Conservation (phyloP, 2,329 filamentous ascomycete genomes). For the Xylariomycetidae sp. region DNA sequence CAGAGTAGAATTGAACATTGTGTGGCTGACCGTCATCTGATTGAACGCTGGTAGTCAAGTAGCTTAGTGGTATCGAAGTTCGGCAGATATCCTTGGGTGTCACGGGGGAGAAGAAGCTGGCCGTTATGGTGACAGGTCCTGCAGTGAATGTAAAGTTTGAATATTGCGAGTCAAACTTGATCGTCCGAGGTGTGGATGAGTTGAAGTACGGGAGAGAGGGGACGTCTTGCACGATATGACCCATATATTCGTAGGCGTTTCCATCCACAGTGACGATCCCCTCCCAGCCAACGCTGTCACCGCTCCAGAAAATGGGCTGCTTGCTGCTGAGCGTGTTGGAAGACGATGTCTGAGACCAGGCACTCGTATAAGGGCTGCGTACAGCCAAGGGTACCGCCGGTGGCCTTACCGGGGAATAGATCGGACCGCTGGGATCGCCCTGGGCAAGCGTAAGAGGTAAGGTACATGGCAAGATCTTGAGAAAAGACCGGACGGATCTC, state of each 20-base stretch:
- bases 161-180: conserved; percentile 40
- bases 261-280: conserved; percentile 40
- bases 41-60: conserved; percentile 64
- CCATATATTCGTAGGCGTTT: conserved; percentile 38
- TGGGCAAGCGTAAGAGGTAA: neutral
- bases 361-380: conserved; percentile 53
- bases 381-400: conserved; percentile 54
- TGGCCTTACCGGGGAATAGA: conserved; percentile 46
- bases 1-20: conserved; percentile 59
- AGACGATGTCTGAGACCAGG: conserved; percentile 60
- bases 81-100: conserved; percentile 73
- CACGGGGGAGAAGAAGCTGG: conserved; percentile 66
- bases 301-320: conserved; percentile 73
- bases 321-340: conserved; percentile 71
- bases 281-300: conserved; percentile 42
- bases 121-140: conserved; percentile 30
- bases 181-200: conserved; percentile 32
- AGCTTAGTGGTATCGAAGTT: conserved; percentile 75
- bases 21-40: conserved; percentile 45
- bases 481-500: neutral
- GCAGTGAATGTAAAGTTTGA: conserved; percentile 41
- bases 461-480: conserved; percentile 7
- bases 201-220: conserved; percentile 27
- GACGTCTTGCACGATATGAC: conserved; percentile 39
- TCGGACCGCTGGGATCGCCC: conserved; percentile 5